These are phyloP conservation scores for Emmonsia crescens DNA, from an alignment of 2,329 filamentous ascomycete genomes.

Conservation along the genomic window DNA sequence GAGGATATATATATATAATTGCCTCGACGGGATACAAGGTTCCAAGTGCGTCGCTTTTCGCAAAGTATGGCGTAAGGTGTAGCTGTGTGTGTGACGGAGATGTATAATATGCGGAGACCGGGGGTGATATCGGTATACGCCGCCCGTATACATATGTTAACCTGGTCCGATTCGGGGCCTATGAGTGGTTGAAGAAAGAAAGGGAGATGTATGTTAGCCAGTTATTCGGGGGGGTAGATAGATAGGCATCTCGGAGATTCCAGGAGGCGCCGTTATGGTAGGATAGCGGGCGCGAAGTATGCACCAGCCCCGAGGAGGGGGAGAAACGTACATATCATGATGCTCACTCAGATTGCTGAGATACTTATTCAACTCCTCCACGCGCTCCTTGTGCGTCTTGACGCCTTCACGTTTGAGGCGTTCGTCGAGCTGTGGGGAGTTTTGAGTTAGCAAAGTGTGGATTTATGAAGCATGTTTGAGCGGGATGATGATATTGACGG, in stretches of 20 bases:
- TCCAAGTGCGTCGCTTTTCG: neutral
- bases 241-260: neutral
- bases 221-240: neutral
- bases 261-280: too few relatives aligned
- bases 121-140: neutral
- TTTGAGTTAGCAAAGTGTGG: conserved; percentile 10
- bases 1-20: too few relatives aligned
- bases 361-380: conserved; percentile 92
- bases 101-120: neutral
- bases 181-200: neutral
- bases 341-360: conserved; percentile 87
- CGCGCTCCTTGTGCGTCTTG: conserved; percentile 93
- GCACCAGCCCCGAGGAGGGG: neutral
- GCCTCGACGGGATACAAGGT: neutral
- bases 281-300: neutral
- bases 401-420: conserved; percentile 71
- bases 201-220: neutral
- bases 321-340: conserved; percentile 70
- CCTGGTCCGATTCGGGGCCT: conserved; percentile 26
- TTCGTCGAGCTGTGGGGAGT: conserved; percentile 57
- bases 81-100: too few relatives aligned
- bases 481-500: too few relatives aligned
- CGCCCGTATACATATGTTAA: conserved; percentile 14
- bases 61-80: neutral
- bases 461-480: neutral